Evolutionary conservation across 768 basidiomycete genomes (phyloP).

Genomic region (Nevesoporus exiguus): DNA sequence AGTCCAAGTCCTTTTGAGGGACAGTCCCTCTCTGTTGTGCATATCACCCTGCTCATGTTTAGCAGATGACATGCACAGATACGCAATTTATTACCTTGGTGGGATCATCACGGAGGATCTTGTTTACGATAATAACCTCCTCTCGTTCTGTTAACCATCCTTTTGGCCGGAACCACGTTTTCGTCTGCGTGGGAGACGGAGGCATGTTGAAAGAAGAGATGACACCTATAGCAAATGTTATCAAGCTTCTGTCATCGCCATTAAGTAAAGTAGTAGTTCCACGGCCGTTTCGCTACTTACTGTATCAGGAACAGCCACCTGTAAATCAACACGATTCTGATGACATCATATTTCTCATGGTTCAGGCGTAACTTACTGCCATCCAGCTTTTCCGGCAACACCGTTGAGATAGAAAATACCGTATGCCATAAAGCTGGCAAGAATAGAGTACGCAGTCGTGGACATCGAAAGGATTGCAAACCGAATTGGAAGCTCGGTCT

Average conservation of each 20-base stretch:
- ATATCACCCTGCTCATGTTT: conserved; percentile 40
- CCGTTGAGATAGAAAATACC: conserved; percentile 44
- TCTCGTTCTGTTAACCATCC: conserved; percentile 65
- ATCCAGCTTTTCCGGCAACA: conserved; percentile 13
- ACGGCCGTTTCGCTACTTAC: conserved; percentile 20
- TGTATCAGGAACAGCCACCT: conserved; percentile 38
- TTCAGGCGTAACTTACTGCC: conserved; percentile 14
- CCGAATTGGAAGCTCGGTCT: conserved; percentile 48
- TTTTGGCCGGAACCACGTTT: conserved; percentile 52
- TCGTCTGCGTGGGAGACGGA: conserved; percentile 57
- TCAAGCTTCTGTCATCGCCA: conserved; percentile 14
- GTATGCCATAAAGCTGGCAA: conserved; percentile 61
- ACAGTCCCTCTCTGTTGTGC: conserved; percentile 66
- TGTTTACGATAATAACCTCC: conserved; percentile 56
- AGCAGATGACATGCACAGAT: background rate
- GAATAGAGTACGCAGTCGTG: conserved; percentile 50
- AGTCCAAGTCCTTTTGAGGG: conserved; percentile 46
- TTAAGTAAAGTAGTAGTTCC: background rate
- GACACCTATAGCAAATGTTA: conserved; percentile 52
- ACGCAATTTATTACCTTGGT: conserved; percentile 38
- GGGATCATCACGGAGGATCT: conserved; percentile 63
- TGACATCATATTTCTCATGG: background rate
- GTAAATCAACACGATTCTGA: background rate
- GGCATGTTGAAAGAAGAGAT: conserved; percentile 58
- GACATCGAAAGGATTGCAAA: conserved; percentile 69